A percentile compares a stretch with the other conserved stretches of the same genome.
Evolutionary conservation across 116 monocot species (phyloP).

Genomic region (Papilionanthe hybrid): DNA sequence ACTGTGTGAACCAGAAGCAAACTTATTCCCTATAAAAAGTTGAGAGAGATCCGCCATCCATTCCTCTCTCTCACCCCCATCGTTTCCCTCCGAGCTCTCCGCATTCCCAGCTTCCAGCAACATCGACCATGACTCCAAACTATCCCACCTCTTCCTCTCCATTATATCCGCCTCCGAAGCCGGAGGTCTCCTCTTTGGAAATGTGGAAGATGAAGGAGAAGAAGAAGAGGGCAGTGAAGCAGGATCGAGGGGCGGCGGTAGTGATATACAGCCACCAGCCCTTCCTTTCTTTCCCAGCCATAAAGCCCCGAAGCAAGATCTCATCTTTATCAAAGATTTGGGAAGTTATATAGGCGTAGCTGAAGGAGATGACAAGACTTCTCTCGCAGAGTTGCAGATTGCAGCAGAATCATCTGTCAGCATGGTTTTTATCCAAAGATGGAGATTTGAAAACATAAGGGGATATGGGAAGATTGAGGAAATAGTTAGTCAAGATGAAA

Average conservation of each 20-base stretch:
- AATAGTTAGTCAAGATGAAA: background rate
- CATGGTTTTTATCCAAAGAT: background rate
- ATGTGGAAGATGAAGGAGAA: conserved; percentile 27
- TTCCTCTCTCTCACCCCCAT: conserved; percentile 42
- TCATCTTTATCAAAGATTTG: conserved; percentile 18
- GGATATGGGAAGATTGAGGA: no score
- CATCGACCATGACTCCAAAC: conserved; percentile 93
- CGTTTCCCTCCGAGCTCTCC: conserved; percentile 16
- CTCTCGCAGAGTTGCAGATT: conserved; percentile 1
- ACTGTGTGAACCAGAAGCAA: conserved; percentile 84
- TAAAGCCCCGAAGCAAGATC: conserved; percentile 21
- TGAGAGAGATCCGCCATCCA: conserved; percentile 97
- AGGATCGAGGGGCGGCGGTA: background rate
- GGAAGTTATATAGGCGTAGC: background rate
- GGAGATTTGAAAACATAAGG: conserved; percentile 1
- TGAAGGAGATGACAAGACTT: conserved; percentile 16
- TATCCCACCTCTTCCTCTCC: conserved; percentile 72
- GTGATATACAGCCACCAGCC: background rate
- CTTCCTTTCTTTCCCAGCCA: conserved; percentile 4
- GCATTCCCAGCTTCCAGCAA: conserved; percentile 52
- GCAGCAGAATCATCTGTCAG: background rate
- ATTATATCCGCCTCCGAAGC: conserved; percentile 48
- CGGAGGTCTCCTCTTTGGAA: conserved; percentile 11
- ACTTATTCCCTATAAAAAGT: conserved; percentile 85
- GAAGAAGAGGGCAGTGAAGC: conserved; percentile 19